These are phyloP conservation scores for Lupinus albus DNA, from an alignment of 306 rosid genomes.

Conservation along the genomic window DNA sequence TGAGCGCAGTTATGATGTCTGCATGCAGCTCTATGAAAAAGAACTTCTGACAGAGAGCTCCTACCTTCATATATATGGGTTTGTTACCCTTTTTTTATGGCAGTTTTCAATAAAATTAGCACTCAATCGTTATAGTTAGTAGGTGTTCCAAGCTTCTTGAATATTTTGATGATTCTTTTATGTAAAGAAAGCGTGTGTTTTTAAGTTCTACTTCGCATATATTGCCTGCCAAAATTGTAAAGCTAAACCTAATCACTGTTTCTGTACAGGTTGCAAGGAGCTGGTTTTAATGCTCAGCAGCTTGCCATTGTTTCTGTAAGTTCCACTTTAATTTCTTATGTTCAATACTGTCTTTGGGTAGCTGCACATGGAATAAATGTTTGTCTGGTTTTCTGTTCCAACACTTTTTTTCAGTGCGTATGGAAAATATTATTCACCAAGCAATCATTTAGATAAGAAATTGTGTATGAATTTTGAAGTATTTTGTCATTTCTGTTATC, in stretches of 20 bases:
- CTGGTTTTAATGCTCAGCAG: conserved; percentile 76
- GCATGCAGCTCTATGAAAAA: conserved; percentile 89
- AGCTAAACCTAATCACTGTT: conserved; percentile 8
- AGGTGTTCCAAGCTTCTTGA: background rate
- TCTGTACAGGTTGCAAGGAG: conserved; percentile 66
- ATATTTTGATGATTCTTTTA: conserved; percentile 27
- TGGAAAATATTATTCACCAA: conserved; percentile 20
- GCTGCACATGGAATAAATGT: background rate
- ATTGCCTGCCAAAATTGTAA: conserved; percentile 28
- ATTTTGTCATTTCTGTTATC: conserved; percentile 8
- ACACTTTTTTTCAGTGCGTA: conserved; percentile 1
- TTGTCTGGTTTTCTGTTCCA: background rate
- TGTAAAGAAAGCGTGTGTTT: background rate
- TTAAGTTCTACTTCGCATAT: conserved; percentile 22
- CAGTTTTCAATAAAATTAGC: conserved; percentile 25
- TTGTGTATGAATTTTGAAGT: conserved; percentile 1
- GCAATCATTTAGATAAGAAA: background rate
- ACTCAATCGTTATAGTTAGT: background rate
- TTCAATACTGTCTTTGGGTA: conserved; percentile 10
- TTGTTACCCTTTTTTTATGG: conserved; percentile 27
- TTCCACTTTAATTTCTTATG: conserved; percentile 26
- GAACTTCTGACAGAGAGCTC: conserved; percentile 82
- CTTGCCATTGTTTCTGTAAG: conserved; percentile 85
- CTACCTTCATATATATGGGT: conserved; percentile 86
- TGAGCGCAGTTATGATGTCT: conserved; percentile 79